phyloP scores from a whole-genome alignment of 2,329 filamentous ascomycete species.

The Arachnopeziza araneosa region DNA sequence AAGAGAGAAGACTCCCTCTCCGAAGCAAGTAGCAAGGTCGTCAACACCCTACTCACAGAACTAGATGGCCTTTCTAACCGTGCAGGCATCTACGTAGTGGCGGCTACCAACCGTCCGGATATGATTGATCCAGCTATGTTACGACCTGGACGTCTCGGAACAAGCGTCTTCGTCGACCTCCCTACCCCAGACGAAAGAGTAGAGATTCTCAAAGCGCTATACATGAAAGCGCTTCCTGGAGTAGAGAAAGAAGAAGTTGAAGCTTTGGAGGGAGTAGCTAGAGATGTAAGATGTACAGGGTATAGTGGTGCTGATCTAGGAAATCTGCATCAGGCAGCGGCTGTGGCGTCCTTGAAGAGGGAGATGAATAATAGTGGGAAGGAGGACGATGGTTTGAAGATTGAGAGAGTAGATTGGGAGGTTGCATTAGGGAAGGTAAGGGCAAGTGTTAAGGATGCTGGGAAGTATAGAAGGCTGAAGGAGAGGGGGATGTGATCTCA shows the following conservation, averaged over 20 bases:
- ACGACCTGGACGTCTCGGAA: constrained; percentile 82
- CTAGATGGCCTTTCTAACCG: constrained; percentile 79
- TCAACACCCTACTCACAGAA: constrained; percentile 92
- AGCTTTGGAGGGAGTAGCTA: constrained; percentile 58
- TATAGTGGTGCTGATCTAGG: constrained; percentile 68
- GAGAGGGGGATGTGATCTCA: constrained; percentile 30
- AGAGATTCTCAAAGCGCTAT: constrained; percentile 73
- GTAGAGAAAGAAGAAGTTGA: constrained; percentile 47
- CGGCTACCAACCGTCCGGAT: constrained; percentile 89
- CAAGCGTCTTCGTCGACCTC: constrained; percentile 82
- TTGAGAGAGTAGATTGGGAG: constrained; percentile 29
- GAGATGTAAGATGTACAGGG: constrained; percentile 60
- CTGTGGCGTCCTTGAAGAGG: constrained; percentile 30
- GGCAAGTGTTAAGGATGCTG: constrained; percentile 32
- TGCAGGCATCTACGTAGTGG: constrained; percentile 87
- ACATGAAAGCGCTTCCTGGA: constrained; percentile 46
- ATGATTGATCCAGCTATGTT: constrained; percentile 97
- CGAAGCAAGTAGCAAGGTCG: constrained; percentile 81
- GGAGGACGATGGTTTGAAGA: constrained; percentile 20
- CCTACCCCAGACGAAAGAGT: constrained; percentile 74
- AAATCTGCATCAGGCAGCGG: constrained; percentile 40
- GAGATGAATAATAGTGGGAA: constrained; percentile 15
- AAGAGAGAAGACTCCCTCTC: constrained; percentile 71
- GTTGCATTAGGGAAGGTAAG: constrained; percentile 28
- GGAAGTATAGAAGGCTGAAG: constrained; percentile 31